These are phyloP conservation scores for Populus alba DNA, from an alignment of 345 rosid genomes.

Conservation along the genomic window DNA sequence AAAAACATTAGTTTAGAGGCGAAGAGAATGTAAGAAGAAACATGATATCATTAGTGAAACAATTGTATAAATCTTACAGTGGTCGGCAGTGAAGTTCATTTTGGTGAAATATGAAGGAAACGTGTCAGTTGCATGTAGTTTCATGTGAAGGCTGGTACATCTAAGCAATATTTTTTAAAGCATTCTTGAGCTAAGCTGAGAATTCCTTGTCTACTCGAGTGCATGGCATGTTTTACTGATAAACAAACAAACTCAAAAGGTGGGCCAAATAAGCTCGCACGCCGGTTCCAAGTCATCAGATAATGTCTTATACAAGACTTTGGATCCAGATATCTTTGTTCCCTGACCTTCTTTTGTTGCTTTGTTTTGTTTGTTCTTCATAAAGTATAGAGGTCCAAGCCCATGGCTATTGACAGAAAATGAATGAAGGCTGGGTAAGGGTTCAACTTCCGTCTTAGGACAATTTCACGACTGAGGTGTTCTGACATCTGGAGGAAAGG, in stretches of 20 bases:
- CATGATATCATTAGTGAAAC: constrained; percentile 12
- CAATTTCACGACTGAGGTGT: too few species aligned
- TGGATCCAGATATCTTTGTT: not conserved
- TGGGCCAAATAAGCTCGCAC: not conserved
- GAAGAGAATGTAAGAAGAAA: constrained; percentile 27
- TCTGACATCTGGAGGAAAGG: too few species aligned
- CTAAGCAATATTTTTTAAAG: too few species aligned
- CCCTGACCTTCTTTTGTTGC: not conserved
- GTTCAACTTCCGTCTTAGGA: too few species aligned
- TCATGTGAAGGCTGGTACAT: too few species aligned
- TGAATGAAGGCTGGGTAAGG: too few species aligned
- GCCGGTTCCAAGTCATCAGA: not conserved
- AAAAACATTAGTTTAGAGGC: constrained; percentile 19
- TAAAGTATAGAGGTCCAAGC: too few species aligned
- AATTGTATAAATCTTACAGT: constrained; percentile 18
- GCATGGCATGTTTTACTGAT: too few species aligned
- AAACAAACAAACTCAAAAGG: not conserved
- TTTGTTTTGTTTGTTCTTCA: too few species aligned
- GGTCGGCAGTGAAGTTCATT: not conserved
- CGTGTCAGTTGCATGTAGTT: too few species aligned
- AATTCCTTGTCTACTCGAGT: too few species aligned
- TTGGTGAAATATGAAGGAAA: not conserved
- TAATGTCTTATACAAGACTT: not conserved
- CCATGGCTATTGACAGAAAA: not conserved
- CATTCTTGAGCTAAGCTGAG: too few species aligned